phyloP scores from a whole-genome alignment of 805 yeast genomes.

The Candida schatavii region DNA sequence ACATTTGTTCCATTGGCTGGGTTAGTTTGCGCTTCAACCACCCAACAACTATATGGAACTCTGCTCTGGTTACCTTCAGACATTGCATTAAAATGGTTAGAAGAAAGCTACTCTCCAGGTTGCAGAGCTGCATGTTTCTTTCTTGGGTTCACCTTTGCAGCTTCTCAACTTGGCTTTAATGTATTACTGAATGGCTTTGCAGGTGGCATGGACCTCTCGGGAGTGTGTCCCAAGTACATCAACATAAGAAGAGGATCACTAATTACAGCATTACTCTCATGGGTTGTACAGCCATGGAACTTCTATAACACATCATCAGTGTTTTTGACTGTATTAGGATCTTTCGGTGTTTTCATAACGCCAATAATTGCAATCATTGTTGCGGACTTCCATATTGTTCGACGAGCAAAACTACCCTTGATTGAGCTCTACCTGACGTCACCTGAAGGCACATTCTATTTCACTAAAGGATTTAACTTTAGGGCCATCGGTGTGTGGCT shows the following conservation, averaged over 20 bases:
- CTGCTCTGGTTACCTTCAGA: constrained; percentile 67
- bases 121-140: constrained; percentile 60
- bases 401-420: constrained; percentile 36
- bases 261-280: constrained; percentile 25
- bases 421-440: constrained; percentile 34
- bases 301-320: constrained; percentile 31
- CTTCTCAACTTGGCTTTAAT: constrained; percentile 37
- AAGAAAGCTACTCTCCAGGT: constrained; percentile 8
- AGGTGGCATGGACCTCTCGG: constrained; percentile 49
- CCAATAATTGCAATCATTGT: constrained; percentile 31
- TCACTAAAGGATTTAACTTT: constrained; percentile 41
- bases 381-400: constrained; percentile 33
- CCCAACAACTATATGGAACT: constrained; percentile 56
- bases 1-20: constrained; percentile 36
- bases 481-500: constrained; percentile 28
- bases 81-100: constrained; percentile 7
- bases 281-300: constrained; percentile 41
- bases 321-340: constrained; percentile 32
- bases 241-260: constrained; percentile 44
- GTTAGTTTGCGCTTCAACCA: constrained; percentile 71
- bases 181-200: constrained; percentile 41
- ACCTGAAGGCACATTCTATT: constrained; percentile 37
- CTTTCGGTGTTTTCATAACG: constrained; percentile 36
- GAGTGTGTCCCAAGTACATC: constrained; percentile 41
- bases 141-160: constrained; percentile 42